Base-by-base conservation (phyloP, 2,329 filamentous ascomycete genomes). In the Fusarium ramigenum region DNA sequence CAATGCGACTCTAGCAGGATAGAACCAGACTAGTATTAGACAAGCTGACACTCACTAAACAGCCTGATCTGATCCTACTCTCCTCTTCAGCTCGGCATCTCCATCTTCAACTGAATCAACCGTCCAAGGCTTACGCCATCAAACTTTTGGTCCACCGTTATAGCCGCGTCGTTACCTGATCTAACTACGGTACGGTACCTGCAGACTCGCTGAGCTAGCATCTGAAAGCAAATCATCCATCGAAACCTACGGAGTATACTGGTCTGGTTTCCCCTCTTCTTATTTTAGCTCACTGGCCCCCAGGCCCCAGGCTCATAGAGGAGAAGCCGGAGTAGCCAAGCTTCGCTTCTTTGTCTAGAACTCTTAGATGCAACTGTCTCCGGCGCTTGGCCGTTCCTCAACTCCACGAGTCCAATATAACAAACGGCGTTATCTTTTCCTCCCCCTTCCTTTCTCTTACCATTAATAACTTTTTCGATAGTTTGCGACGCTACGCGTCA, bases 61-160 rank as follows among this genome's bases (percentile, higher is more conserved):
- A 42, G 37, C 28, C 63, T 50, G 36, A 54, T 30, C 50, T 54
- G 50, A 42, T 42, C 23, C 7, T 28, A 28, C 23, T n/a, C 36
- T 54, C 40, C 50, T n/a, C 10, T 39, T 68, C 43, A 56, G 42
- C 56, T 68, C 66, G 39, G 40, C 53, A 49, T 46, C 60, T 18
- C 49, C 19, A 69, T 40, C 46, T 39, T 60, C 60, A 61, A 66
- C 60, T 70, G 66, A 66, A 54, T 60, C 53, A 57, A 30, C 50
- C 43, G 21, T 52, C 54, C 32, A 12, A 62, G 52, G 56, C 34
- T 52, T 68, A 19, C 67, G 49, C 60, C 61, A 66, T 66, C 54
- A 49, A 53, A n/a, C 59, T 63, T 58, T 30, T 40, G 49, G 58
- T 49, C 42, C 67, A 70, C 67, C 66, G 66, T 66, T 70, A 50